Percentiles rank a stretch among this genome's conserved stretches.
Conservation (phyloP, 495 filamentous ascomycete genomes). For the Aspergillus cavernicola region DNA sequence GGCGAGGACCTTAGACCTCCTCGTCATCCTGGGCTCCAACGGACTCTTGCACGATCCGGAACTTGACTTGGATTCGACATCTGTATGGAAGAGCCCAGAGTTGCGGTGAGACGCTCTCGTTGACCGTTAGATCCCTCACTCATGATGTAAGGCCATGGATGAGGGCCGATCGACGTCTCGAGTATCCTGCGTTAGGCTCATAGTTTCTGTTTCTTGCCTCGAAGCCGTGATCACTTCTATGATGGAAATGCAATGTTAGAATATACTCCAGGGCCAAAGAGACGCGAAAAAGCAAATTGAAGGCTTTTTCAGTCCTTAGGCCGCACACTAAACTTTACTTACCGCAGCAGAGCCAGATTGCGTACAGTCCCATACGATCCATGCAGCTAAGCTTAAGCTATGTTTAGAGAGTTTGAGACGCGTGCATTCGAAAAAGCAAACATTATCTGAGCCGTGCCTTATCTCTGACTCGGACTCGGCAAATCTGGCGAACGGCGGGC, state of each 20-base stretch:
- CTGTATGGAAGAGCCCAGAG: constrained; percentile 4
- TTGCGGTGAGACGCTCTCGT: constrained; percentile 16
- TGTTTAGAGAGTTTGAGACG: constrained; percentile 21
- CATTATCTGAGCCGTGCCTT: constrained; percentile 9
- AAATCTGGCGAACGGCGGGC: constrained; percentile 14
- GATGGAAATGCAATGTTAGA: background rate
- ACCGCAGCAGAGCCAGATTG: constrained; percentile 9
- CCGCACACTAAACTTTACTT: constrained; percentile 14
- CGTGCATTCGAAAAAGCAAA: constrained; percentile 28
- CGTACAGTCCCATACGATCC: constrained; percentile 11
- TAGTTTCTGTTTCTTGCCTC: background rate
- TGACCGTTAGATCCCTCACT: background rate
- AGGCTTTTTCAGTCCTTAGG: constrained; percentile 3
- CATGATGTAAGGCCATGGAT: constrained; percentile 4
- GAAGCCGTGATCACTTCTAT: background rate
- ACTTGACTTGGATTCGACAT: background rate
- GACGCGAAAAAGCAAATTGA: constrained; percentile 7
- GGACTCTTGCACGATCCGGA: background rate
- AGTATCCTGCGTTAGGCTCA: background rate
- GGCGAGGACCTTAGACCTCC: background rate
- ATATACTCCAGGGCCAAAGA: constrained; percentile 4
- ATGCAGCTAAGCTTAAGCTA: constrained; percentile 30
- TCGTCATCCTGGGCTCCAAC: constrained; percentile 10
- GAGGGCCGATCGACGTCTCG: background rate
- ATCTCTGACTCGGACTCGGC: constrained; percentile 6